Evolutionary conservation across 2,329 filamentous ascomycete species (phyloP).

Genomic region (Pseudogymnoascus pannorum): DNA sequence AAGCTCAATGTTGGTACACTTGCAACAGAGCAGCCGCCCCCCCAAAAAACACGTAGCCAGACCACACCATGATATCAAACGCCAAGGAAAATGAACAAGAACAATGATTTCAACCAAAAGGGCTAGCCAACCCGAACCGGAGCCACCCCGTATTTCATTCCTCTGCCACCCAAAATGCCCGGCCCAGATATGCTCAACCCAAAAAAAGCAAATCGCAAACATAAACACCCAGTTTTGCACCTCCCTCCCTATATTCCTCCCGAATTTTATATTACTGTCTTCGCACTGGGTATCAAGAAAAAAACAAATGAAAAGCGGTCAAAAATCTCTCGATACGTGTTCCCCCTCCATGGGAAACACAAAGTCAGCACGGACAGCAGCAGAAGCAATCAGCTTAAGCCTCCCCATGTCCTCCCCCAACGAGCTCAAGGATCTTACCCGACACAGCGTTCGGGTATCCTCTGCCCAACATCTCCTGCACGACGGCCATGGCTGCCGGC

Average conservation of each 20-base stretch:
- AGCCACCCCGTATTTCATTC: too few relatives aligned
- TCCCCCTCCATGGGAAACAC: neutral
- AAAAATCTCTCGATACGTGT: neutral
- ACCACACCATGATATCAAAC: neutral
- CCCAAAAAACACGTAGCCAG: too few relatives aligned
- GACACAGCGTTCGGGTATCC: slow-evolving; percentile 89
- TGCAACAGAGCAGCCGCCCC: slow-evolving; percentile 21
- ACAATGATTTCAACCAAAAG: neutral
- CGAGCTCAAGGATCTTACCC: slow-evolving; percentile 86
- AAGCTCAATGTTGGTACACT: slow-evolving; percentile 26
- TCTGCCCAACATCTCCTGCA: slow-evolving; percentile 81
- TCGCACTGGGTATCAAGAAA: neutral
- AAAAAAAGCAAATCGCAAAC: neutral
- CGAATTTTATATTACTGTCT: neutral
- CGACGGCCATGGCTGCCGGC: slow-evolving; percentile 66
- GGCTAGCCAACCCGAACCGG: neutral
- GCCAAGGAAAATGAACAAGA: neutral
- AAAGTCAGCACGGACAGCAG: neutral
- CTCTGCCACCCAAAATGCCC: too few relatives aligned
- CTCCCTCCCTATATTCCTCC: neutral
- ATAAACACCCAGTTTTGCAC: neutral
- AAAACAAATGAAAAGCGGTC: neutral
- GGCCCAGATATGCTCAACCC: too few relatives aligned
- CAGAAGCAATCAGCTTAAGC: too few relatives aligned
- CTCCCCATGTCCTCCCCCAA: slow-evolving; percentile 39